A percentile compares a stretch with the other conserved stretches of the same genome.
These are phyloP conservation scores for Pyrus hybrid DNA, from an alignment of 331 rosid genomes.

Conservation along the genomic window DNA sequence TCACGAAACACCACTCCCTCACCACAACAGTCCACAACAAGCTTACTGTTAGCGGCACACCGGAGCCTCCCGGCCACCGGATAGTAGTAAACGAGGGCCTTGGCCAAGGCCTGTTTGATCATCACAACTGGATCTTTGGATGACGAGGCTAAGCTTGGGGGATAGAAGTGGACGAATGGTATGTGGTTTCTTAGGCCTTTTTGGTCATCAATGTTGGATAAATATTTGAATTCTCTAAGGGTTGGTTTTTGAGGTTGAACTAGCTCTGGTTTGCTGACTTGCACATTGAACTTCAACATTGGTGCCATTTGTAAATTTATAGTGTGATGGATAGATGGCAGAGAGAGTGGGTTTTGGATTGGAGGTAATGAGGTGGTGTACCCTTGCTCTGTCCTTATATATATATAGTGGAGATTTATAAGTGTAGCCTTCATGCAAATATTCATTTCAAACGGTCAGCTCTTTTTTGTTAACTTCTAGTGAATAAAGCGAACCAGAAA, in stretches of 20 bases:
- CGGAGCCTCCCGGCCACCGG: slow-evolving; percentile 18
- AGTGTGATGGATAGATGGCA: no score
- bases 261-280: slow-evolving; percentile 1
- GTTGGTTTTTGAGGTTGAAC: slow-evolving; percentile 8
- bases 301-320: background rate
- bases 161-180: slow-evolving; percentile 19
- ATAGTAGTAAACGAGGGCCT: slow-evolving; percentile 8
- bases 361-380: background rate
- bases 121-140: background rate
- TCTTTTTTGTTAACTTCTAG: background rate
- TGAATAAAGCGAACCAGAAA: background rate
- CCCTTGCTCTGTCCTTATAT: background rate
- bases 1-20: slow-evolving; percentile 17
- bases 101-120: slow-evolving; percentile 12
- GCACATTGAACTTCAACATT: background rate
- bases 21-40: slow-evolving; percentile 15
- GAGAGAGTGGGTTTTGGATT: background rate
- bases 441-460: background rate
- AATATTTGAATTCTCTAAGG: slow-evolving; percentile 1
- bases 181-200: slow-evolving; percentile 22
- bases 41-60: slow-evolving; percentile 7
- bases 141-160: background rate
- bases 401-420: background rate
- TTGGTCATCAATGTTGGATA: slow-evolving; percentile 26
- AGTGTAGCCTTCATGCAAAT: background rate